phyloP scores from a whole-genome alignment of 2,329 filamentous ascomycete genomes.

The Aspergillus hortae region DNA sequence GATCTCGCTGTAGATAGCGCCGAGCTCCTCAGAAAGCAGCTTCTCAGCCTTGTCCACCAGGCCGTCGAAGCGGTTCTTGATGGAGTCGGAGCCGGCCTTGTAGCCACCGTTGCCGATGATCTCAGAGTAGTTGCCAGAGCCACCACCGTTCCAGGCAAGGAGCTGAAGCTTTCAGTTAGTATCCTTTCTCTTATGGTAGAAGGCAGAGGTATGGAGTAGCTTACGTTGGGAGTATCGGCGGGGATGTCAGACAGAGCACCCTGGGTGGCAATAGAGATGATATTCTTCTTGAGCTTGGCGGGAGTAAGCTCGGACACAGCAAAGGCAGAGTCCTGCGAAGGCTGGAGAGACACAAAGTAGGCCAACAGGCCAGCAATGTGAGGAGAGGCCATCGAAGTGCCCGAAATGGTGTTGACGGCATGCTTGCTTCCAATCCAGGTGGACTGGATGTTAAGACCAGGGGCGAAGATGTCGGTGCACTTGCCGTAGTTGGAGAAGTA shows the following conservation, averaged over 20 bases:
- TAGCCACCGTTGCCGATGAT: conserved; percentile 75
- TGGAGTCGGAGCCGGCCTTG: conserved; percentile 42
- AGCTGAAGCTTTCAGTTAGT: conserved; percentile 47
- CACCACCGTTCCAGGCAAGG: conserved; percentile 98
- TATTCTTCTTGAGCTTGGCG: conserved; percentile 85
- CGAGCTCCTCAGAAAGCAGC: conserved; percentile 43
- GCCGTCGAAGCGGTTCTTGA: conserved; percentile 37
- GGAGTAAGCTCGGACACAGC: conserved; percentile 86
- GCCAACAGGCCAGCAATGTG: conserved; percentile 94
- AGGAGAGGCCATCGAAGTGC: conserved; percentile 98
- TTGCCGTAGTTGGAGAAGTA: conserved; percentile 99
- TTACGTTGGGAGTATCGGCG: conserved; percentile 76
- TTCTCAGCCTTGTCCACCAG: conserved; percentile 49
- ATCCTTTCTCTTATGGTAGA: not conserved
- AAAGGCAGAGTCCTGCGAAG: conserved; percentile 82
- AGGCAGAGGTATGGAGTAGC: conserved; percentile 19
- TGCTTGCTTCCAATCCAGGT: conserved; percentile 98
- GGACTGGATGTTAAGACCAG: conserved; percentile 92
- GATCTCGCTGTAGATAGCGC: conserved; percentile 43
- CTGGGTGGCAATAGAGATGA: conserved; percentile 78
- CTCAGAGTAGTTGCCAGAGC: conserved; percentile 81
- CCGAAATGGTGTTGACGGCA: conserved; percentile 97
- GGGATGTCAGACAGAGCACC: conserved; percentile 79
- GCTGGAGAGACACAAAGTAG: conserved; percentile 97
- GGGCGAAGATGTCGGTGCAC: conserved; percentile 99